phyloP scores from a whole-genome alignment of 1,284 basidiomycete genomes.

The Heterobasidion occidentale region DNA sequence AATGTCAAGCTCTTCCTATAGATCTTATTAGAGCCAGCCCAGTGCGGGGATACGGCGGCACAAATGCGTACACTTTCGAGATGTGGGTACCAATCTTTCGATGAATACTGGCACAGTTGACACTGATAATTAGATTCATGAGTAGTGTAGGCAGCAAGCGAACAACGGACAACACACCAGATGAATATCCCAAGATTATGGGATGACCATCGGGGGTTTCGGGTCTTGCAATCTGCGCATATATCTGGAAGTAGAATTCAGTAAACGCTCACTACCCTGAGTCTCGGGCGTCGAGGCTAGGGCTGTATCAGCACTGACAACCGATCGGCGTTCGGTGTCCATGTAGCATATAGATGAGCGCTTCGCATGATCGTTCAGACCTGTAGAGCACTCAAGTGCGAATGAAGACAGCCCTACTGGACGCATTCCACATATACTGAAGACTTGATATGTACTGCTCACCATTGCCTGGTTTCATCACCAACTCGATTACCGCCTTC shows the following conservation, averaged over 20 bases:
- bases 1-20: slow-evolving; percentile 75
- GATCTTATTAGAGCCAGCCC: background rate
- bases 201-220: slow-evolving; percentile 76
- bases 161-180: slow-evolving; percentile 40
- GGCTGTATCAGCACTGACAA: too few species aligned
- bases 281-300: background rate
- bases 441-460: slow-evolving; percentile 11
- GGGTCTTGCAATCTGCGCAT: slow-evolving; percentile 80
- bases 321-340: too few species aligned
- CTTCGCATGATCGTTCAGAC: too few species aligned
- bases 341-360: too few species aligned
- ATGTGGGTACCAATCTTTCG: slow-evolving; percentile 85
- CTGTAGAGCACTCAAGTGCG: too few species aligned
- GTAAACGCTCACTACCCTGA: background rate
- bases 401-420: too few species aligned
- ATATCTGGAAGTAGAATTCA: slow-evolving; percentile 36
- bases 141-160: background rate
- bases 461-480: slow-evolving; percentile 70
- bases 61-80: slow-evolving; percentile 64
- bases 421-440: too few species aligned
- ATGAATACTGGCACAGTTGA: slow-evolving; percentile 81
- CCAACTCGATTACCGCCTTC: slow-evolving; percentile 58
- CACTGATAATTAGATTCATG: slow-evolving; percentile 29
- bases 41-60: slow-evolving; percentile 7
- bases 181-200: slow-evolving; percentile 77